A percentile compares a stretch with the other conserved stretches of the same genome.
Conservation (phyloP, 179 eudicot genomes). For the Drosera spatulata region DNA sequence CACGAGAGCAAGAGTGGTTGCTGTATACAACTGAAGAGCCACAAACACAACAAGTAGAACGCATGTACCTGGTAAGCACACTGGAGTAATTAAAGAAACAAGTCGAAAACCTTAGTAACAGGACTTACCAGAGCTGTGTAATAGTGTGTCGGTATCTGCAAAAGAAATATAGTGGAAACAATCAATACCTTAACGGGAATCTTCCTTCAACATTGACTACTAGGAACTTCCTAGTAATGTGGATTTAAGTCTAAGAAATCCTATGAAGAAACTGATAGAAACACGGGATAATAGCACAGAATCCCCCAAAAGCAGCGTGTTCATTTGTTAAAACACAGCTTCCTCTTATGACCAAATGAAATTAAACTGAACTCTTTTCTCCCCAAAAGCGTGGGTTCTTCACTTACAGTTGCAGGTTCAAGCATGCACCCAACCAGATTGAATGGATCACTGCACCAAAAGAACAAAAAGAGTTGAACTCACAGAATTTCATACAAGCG, state of each 20-base stretch:
- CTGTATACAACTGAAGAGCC: conserved; percentile 24
- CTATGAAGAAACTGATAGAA: too few relatives aligned
- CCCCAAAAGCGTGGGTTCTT: too few relatives aligned
- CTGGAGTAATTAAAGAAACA: background rate
- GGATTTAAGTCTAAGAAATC: too few relatives aligned
- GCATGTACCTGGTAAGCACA: background rate
- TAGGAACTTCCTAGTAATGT: too few relatives aligned
- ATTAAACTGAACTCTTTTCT: too few relatives aligned
- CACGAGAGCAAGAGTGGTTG: conserved; percentile 29
- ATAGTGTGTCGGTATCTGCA: conserved; percentile 27
- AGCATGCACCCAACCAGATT: conserved; percentile 6
- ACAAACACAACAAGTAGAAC: conserved; percentile 3
- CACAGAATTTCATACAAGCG: background rate
- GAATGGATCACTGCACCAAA: conserved; percentile 28
- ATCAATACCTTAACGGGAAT: too few relatives aligned
- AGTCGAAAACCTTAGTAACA: background rate
- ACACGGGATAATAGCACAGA: background rate
- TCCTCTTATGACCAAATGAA: too few relatives aligned
- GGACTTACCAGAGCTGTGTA: conserved; percentile 40
- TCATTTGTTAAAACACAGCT: background rate
- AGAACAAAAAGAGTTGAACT: background rate
- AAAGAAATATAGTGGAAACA: background rate
- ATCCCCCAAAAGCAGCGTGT: background rate
- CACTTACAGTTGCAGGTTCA: conserved; percentile 46
- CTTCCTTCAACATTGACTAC: too few relatives aligned